Evolutionary conservation across 2,329 filamentous ascomycete genomes (phyloP), one percentile per base, ranked within the genome.

Genomic region (Neofusicoccum cordaticola): DNA sequence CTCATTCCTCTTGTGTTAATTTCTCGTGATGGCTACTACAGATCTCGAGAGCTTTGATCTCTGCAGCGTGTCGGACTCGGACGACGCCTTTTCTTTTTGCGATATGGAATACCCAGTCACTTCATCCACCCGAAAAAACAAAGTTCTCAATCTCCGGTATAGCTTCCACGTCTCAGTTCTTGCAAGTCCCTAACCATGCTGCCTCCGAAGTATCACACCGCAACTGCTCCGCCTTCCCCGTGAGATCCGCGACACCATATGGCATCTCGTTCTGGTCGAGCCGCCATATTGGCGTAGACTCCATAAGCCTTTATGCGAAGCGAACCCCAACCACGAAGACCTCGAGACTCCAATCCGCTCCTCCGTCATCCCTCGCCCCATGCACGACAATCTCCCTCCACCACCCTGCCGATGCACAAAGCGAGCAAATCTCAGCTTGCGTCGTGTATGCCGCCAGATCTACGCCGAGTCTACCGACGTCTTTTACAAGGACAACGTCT

Each of bases 401-500:
- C 17, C 17, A 3, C 42, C 45, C 45, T 48, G 45, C 19, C 17
- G 6, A 9, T 48, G 45, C 12, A 7, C 17, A 22, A 48, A 27
- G 22, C 45, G 45, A 17, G 3, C 45, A 12, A 19, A 17, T 5
- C 45, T 48, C 6, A 31, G 12, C 12, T 22, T 48, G 17, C 45
- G 45, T 9, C 45, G 17, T 13, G 45, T 22, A 9, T 48, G 45
- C 45, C 45, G 45, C 22, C 45, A 48, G 19, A 48, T 48, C 17
- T 31, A 48, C 13, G 19, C 19, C 4, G 45, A 48, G 12, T 8
- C 45, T 9, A 48, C 45, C 17, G n/a, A 17, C 3, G 8, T 48
- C 12, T 69, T 67, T 37, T 66, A 66, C 17, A 67, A 69, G 47
- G 67, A 67, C 65, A 69, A 69, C 34, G 67, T 66, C 62, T 70